phyloP scores from a whole-genome alignment of 495 filamentous ascomycete species.

The Penicillium robsamsonii region DNA sequence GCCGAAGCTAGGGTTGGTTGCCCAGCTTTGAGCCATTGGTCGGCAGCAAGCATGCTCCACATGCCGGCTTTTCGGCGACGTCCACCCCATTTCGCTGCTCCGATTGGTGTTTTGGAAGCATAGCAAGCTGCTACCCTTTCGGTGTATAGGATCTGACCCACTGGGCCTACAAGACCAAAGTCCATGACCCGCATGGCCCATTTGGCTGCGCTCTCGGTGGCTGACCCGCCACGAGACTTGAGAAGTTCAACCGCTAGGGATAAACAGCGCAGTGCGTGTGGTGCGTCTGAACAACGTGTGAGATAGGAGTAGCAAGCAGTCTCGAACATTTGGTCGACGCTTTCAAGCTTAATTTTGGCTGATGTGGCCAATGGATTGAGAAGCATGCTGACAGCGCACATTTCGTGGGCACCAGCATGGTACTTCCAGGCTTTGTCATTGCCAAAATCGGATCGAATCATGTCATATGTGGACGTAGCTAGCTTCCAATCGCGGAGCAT shows the following conservation, averaged over 20 bases:
- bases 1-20: conserved; percentile 67
- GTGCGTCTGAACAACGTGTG: conserved; percentile 71
- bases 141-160: conserved; percentile 75
- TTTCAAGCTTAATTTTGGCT: conserved; percentile 72
- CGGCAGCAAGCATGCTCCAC: conserved; percentile 82
- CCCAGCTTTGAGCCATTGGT: conserved; percentile 72
- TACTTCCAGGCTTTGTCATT: conserved; percentile 97
- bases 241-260: conserved; percentile 78
- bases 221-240: conserved; percentile 69
- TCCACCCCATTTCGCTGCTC: conserved; percentile 63
- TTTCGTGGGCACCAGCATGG: conserved; percentile 89
- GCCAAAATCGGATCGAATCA: conserved; percentile 80
- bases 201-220: conserved; percentile 79
- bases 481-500: conserved; percentile 95
- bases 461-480: conserved; percentile 85
- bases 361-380: conserved; percentile 68
- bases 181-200: conserved; percentile 84
- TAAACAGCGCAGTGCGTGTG: conserved; percentile 74
- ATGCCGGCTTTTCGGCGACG: conserved; percentile 80
- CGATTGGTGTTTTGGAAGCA: conserved; percentile 63
- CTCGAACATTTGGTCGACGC: conserved; percentile 80
- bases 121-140: conserved; percentile 86
- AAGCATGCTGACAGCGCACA: conserved; percentile 80
- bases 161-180: conserved; percentile 64
- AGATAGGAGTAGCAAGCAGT: conserved; percentile 88